These are phyloP conservation scores for Trichaptum fuscoviolaceum DNA, from an alignment of 768 basidiomycete species.

Conservation along the genomic window DNA sequence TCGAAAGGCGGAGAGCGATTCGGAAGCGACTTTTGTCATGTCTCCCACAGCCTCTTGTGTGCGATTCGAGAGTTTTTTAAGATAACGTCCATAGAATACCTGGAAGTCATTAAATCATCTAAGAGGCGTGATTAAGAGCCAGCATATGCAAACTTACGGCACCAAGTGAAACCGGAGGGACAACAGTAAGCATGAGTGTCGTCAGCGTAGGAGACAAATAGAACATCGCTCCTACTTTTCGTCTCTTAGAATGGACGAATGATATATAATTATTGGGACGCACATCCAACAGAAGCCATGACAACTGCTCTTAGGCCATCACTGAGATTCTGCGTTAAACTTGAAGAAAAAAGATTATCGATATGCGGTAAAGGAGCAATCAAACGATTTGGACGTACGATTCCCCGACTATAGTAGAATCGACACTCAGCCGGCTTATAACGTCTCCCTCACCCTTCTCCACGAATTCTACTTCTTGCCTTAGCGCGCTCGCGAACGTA, in stretches of 20 bases:
- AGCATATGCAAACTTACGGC: constrained; percentile 45
- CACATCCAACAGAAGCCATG: constrained; percentile 91
- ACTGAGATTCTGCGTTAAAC: constrained; percentile 74
- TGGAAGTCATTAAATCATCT: constrained; percentile 26
- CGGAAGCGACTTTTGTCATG: constrained; percentile 72
- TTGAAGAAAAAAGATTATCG: constrained; percentile 23
- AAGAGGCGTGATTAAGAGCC: constrained; percentile 6
- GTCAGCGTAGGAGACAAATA: constrained; percentile 88
- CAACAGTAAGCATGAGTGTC: constrained; percentile 86
- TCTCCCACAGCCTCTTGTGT: constrained; percentile 96
- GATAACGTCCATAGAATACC: constrained; percentile 94
- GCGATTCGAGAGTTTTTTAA: constrained; percentile 84
- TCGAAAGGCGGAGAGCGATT: constrained; percentile 80
- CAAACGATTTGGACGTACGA: constrained; percentile 42
- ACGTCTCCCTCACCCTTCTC: constrained; percentile 93
- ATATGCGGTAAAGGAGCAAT: constrained; percentile 5
- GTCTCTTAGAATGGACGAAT: not conserved
- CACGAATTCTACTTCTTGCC: constrained; percentile 90
- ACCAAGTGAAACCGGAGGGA: constrained; percentile 82
- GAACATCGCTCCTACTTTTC: constrained; percentile 87
- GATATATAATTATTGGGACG: constrained; percentile 24
- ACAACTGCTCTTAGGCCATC: constrained; percentile 81
- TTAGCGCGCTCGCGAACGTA: constrained; percentile 77
- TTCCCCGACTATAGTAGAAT: constrained; percentile 91
- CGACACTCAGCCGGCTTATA: constrained; percentile 82